Evolutionary conservation across 495 filamentous ascomycete species (phyloP).

Genomic region (Annulohypoxylon nitens): DNA sequence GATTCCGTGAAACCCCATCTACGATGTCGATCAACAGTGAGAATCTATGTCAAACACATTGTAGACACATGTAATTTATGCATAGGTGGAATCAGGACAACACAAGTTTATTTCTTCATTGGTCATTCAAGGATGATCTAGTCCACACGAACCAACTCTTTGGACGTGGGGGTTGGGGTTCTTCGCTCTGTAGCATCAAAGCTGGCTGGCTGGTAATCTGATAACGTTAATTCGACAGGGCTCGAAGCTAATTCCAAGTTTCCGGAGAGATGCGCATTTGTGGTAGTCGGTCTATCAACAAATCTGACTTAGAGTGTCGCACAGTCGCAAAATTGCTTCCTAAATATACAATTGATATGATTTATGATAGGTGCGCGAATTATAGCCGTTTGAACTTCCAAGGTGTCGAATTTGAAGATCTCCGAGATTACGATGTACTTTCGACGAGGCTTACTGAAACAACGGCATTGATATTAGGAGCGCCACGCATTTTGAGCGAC

Average conservation of each 20-base stretch:
- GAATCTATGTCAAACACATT: background rate
- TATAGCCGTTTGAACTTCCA: constrained; percentile 14
- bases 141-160: constrained; percentile 8
- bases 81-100: background rate
- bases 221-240: constrained; percentile 32
- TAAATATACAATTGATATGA: background rate
- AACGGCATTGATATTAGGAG: background rate
- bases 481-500: constrained; percentile 15
- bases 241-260: constrained; percentile 35
- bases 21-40: background rate
- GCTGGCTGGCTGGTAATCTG: constrained; percentile 25
- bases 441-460: constrained; percentile 29
- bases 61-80: constrained; percentile 5
- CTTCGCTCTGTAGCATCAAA: background rate
- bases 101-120: constrained; percentile 15
- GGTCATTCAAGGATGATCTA: constrained; percentile 6
- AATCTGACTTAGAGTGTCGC: constrained; percentile 7
- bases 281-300: constrained; percentile 12
- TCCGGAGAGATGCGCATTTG: constrained; percentile 8
- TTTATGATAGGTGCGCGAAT: constrained; percentile 34
- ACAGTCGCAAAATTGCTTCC: background rate
- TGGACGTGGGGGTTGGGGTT: constrained; percentile 32
- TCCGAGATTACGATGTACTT: constrained; percentile 32
- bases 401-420: constrained; percentile 24
- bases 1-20: constrained; percentile 4